Evolutionary conservation across 768 basidiomycete species (phyloP).

Genomic region (Pleurotus tuoliensis): DNA sequence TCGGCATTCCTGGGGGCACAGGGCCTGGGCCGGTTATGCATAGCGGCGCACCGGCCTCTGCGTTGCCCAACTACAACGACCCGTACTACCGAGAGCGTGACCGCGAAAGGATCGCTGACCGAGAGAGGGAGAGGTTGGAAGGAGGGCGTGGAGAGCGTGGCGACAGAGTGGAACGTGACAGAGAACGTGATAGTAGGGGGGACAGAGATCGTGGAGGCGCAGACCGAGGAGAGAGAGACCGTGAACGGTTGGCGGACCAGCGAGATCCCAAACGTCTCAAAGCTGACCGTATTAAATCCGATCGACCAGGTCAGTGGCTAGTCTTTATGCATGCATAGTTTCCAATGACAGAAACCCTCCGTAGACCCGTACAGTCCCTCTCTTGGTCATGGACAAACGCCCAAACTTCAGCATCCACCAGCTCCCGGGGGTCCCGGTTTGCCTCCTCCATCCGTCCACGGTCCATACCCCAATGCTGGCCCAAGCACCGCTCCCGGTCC

Average conservation of each 20-base stretch:
- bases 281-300: constrained; percentile 28
- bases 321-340: not conserved
- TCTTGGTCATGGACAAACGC: constrained; percentile 15
- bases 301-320: constrained; percentile 26
- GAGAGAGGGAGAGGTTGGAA: constrained; percentile 2
- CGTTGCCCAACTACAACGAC: constrained; percentile 17
- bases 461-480: constrained; percentile 12
- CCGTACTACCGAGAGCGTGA: constrained; percentile 15
- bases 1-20: constrained; percentile 15
- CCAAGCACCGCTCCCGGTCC: constrained; percentile 16
- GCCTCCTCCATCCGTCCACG: constrained; percentile 19
- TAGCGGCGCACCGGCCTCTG: constrained; percentile 9
- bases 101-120: not conserved
- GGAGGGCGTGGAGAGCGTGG: not conserved
- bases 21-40: constrained; percentile 16
- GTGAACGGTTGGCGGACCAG: constrained; percentile 41
- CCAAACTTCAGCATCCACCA: constrained; percentile 16
- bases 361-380: constrained; percentile 37
- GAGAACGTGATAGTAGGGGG: constrained; percentile 22
- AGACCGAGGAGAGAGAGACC: constrained; percentile 34
- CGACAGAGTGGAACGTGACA: constrained; percentile 10
- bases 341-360: constrained; percentile 3
- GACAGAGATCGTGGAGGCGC: constrained; percentile 24
- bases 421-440: constrained; percentile 26
- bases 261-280: constrained; percentile 64